Conservation (phyloP, 2,329 filamentous ascomycete genomes). For the Alternaria sp. region DNA sequence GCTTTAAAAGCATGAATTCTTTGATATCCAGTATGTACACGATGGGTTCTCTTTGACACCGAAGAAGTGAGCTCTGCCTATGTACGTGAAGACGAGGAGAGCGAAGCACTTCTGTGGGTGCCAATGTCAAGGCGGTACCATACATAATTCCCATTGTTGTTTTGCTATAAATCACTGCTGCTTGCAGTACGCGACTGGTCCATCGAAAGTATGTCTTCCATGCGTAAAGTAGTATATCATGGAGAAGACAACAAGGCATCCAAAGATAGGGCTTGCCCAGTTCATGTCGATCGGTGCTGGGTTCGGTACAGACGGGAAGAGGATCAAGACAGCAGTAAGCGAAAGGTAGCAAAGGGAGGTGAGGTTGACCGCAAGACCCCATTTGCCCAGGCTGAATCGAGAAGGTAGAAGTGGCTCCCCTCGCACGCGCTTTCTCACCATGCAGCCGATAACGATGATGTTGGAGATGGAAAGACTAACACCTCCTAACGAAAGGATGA, state of each 20-base stretch:
- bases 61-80: too few species aligned
- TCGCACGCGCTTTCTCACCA: constrained; percentile 54
- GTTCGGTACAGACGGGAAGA: constrained; percentile 48
- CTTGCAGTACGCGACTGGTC: constrained; percentile 12
- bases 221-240: constrained; percentile 51
- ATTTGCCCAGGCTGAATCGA: constrained; percentile 55
- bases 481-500: constrained; percentile 20
- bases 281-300: constrained; percentile 51
- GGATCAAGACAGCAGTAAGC: constrained; percentile 52
- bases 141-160: neutral
- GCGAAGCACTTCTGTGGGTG: neutral
- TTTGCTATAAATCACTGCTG: neutral
- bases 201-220: constrained; percentile 50
- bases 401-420: constrained; percentile 53
- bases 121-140: neutral
- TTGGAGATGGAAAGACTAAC: constrained; percentile 20
- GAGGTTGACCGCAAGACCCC: constrained; percentile 53
- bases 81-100: neutral
- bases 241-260: constrained; percentile 51
- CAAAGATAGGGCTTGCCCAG: constrained; percentile 55
- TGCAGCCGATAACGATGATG: constrained; percentile 55
- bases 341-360: constrained; percentile 50
- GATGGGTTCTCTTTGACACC: too few species aligned
- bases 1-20: too few species aligned
- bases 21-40: too few species aligned